phyloP scores from a whole-genome alignment of 2,329 filamentous ascomycete species.

The Cercospora sp. region DNA sequence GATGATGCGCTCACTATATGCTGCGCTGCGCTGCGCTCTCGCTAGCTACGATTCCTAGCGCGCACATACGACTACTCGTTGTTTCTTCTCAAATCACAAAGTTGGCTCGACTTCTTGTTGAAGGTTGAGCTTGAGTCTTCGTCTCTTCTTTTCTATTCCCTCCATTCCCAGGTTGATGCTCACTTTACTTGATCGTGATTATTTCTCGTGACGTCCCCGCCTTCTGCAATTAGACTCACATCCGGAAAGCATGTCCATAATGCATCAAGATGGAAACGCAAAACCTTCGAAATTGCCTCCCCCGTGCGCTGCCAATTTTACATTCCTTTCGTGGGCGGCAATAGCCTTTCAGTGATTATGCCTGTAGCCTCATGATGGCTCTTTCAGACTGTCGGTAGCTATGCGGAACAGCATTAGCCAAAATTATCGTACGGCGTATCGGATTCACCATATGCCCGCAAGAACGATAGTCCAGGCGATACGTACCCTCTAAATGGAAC shows the following conservation, averaged over 20 bases:
- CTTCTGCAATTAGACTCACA: not conserved
- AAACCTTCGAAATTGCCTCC: not conserved
- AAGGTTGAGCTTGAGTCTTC: conserved; percentile 5
- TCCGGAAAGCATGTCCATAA: not conserved
- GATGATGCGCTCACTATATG: not conserved
- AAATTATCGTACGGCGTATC: too few relatives aligned
- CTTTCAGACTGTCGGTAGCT: conserved; percentile 34
- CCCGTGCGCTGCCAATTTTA: not conserved
- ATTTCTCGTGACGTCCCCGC: not conserved
- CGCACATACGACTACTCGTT: not conserved
- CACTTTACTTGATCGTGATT: not conserved
- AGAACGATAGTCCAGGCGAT: too few relatives aligned
- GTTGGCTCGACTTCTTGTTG: conserved; percentile 4
- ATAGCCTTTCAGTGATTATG: not conserved
- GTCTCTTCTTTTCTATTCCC: not conserved
- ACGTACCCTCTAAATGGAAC: conserved; percentile 88
- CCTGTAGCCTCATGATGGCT: conserved; percentile 25
- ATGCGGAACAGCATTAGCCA: not conserved
- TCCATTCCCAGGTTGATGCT: not conserved
- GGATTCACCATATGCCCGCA: too few relatives aligned
- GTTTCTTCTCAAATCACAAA: conserved; percentile 3
- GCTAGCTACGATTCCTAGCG: not conserved
- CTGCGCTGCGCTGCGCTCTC: not conserved
- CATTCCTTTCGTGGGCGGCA: not conserved
- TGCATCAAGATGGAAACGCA: too few relatives aligned